Base-by-base conservation (phyloP, 2,329 filamentous ascomycete genomes). In the Sordariomycetes sp. region DNA sequence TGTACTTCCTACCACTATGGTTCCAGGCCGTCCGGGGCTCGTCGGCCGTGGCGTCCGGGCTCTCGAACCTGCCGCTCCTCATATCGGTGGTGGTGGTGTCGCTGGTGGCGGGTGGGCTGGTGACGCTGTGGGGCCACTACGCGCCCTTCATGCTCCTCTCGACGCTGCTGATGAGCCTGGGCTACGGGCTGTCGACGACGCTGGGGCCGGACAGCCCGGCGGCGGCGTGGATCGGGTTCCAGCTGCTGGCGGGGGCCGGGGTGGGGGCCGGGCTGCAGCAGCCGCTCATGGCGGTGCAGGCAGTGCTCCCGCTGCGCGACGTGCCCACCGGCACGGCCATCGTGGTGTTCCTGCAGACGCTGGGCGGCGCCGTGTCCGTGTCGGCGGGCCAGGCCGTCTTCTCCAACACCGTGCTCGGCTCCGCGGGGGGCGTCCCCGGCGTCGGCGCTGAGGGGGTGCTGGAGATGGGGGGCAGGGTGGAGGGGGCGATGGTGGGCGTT, bases 331-430 rank as follows among this genome's bases (percentile, higher is more conserved):
- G 74, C 2, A 75, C 73, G 12, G 73, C 77, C 1, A 66, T 72
- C n/a, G 70, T 77, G 40, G 71, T 80, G 48, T 79, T 81, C 60
- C 59, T 66, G 18, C 74, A 77, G 62, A 71, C 70, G 0, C 64
- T 79, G 0, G 74, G 72, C 28, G 73, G 74, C 5, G 69, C 74
- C 6, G 65, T 83, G 1, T 82, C 82, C 60, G 72, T 83, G 32
- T 74, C 74, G 3, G 71, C 80, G 25, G 79, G 70, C 1, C 74
- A 82, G 61, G 76, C 74, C 58, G 72, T 82, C 18, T 79, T 83
- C 60, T 51, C 46, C 18, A 16, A 16, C 3, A 6, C n/a, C 24
- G 40, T 57, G 6, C 5, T 46, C 16, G 7, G 16, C 40, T 16
- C 16, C 40, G 55, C 43, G 78, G 74, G 0, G 24, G 14, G n/a